phyloP scores from a whole-genome alignment of 345 rosid genomes.

The Carallia brachiata region DNA sequence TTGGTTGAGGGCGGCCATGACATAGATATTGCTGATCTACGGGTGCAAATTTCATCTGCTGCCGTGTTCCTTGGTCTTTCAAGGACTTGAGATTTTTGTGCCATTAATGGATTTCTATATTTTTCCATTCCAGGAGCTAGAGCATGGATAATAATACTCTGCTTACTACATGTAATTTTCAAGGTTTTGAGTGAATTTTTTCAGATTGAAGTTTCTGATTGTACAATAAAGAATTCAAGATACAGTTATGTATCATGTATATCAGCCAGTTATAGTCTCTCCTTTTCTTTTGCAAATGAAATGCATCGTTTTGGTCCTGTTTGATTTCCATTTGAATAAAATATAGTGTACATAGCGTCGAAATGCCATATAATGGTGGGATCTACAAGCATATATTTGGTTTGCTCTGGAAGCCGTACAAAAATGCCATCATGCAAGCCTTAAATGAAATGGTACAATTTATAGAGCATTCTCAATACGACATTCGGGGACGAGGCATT shows the following conservation, averaged over 20 bases:
- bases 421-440: background rate
- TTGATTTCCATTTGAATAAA: background rate
- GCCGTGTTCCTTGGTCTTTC: slow-evolving; percentile 84
- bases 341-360: background rate
- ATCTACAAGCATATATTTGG: background rate
- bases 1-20: slow-evolving; percentile 97
- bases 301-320: too few relatives aligned
- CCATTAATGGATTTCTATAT: background rate
- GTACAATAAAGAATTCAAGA: background rate
- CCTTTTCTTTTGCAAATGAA: background rate
- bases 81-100: slow-evolving; percentile 23
- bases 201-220: background rate
- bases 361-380: background rate
- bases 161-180: background rate
- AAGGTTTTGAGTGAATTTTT: background rate
- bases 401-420: background rate
- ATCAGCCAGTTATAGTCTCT: background rate
- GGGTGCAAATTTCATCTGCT: slow-evolving; percentile 83
- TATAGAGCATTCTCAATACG: background rate
- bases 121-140: background rate
- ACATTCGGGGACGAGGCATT: background rate
- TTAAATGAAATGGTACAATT: background rate
- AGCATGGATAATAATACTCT: background rate
- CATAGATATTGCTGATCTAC: slow-evolving; percentile 88
- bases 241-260: too few relatives aligned